Conservation (phyloP, 1,284 basidiomycete species). For the Sanguinoderma infundibulare region DNA sequence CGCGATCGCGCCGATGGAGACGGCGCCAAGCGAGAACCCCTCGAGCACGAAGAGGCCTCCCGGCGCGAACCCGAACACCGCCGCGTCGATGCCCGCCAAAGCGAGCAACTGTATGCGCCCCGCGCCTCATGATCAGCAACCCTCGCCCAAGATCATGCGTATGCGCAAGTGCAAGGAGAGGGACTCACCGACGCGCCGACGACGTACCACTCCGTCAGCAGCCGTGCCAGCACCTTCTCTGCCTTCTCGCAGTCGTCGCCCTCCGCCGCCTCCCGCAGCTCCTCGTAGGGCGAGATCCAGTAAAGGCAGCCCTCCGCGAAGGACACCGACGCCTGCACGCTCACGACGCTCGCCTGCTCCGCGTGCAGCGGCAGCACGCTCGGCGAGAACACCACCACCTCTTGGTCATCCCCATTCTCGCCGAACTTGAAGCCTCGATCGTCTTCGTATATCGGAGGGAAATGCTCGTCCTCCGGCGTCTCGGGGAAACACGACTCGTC, state of each 20-base stretch:
- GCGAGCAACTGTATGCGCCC: conserved; percentile 2
- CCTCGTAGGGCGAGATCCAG: conserved; percentile 57
- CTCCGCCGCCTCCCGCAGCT: conserved; percentile 49
- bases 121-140: too few species aligned
- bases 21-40: conserved; percentile 35
- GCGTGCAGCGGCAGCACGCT: conserved; percentile 44
- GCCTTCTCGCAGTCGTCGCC: conserved; percentile 56
- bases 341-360: conserved; percentile 39
- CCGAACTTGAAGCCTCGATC: background rate
- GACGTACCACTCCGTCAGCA: conserved; percentile 41
- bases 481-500: conserved; percentile 22
- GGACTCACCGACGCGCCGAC: conserved; percentile 37
- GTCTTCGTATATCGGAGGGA: conserved; percentile 14
- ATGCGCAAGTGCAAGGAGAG: background rate
- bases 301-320: conserved; percentile 47
- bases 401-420: background rate
- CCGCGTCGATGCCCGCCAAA: conserved; percentile 35
- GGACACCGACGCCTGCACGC: conserved; percentile 29
- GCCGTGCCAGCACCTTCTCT: conserved; percentile 43
- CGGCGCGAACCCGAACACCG: conserved; percentile 62
- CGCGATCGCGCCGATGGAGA: conserved; percentile 59
- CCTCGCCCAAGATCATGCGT: too few species aligned
- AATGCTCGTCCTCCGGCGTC: conserved; percentile 26
- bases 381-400: conserved; percentile 29
- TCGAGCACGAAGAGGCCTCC: conserved; percentile 37